Base-by-base conservation (phyloP, 192 early-diverging fungal genomes). In the Coemansia sp. region DNA sequence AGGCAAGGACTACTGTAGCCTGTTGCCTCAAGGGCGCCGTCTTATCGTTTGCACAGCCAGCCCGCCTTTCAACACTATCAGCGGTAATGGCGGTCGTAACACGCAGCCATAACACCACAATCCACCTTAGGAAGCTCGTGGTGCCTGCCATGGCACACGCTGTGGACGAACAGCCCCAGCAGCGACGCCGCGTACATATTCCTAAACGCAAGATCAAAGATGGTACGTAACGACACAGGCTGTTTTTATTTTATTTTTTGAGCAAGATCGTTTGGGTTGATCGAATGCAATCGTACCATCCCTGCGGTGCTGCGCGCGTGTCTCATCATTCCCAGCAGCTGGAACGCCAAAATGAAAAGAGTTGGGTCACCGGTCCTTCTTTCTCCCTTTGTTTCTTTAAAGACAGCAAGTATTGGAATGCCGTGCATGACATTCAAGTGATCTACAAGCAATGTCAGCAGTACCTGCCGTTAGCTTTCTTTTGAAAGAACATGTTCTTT, bases 51-150 rank as follows among this genome's bases (percentile, higher is more conserved):
- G 33, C 55, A 36, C 55, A 14, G 34, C 34, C 55, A 36, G 55
- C 10, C 3, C n/a, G 17, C 33, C 9, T 57, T 57, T 32, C 15
- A 35, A 9, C 29, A 20, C 29, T 36, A n/a, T 34, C n/a, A 19
- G 13, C 55, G 23, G 35, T 32, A n/a, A 79, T 79, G 76, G 76
- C 67, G 34, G 76, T 79, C 14, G 71, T 79, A 36, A 79, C 76
- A 15, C 76, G 76, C 48, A 78, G 71, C 50, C 71, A 67, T 10
- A 69, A 65, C 58, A 14, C 23, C 53, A 25, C 23, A 15, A 23
- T 33, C 20, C 52, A 55, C n/a, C 40, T 38, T 59, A 55, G 45
- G 42, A 62, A 50, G 32, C 66, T 56, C 11, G 66, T 60, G 14
- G 75, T 53, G 23, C 46, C 60, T n/a, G 56, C 23, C 32, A 35